These are phyloP conservation scores for Cercospora beticola DNA, from an alignment of 2,329 filamentous ascomycete species.

Conservation along the genomic window DNA sequence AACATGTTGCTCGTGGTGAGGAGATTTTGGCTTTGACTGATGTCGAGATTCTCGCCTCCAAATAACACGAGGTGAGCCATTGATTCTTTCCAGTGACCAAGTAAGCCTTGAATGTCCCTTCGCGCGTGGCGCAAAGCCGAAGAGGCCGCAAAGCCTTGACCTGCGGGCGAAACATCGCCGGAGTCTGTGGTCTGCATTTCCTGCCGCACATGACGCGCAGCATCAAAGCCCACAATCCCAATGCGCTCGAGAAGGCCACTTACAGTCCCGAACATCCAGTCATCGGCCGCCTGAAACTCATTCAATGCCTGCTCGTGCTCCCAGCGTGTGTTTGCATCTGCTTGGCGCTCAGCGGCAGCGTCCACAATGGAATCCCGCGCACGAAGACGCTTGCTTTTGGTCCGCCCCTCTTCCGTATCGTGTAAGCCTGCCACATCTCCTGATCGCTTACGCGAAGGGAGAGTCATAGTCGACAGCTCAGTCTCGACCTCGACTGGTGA, in stretches of 20 bases:
- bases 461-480: slow-evolving; percentile 33
- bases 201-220: slow-evolving; percentile 31
- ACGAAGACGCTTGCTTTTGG: slow-evolving; percentile 61
- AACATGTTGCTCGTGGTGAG: slow-evolving; percentile 21
- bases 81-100: slow-evolving; percentile 34
- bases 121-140: slow-evolving; percentile 24
- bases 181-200: slow-evolving; percentile 26
- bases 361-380: slow-evolving; percentile 57
- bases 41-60: slow-evolving; percentile 31
- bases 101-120: slow-evolving; percentile 29
- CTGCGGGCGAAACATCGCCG: background rate
- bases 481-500: slow-evolving; percentile 37
- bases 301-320: slow-evolving; percentile 57
- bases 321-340: slow-evolving; percentile 53
- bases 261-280: slow-evolving; percentile 57
- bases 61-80: slow-evolving; percentile 30
- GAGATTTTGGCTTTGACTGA: slow-evolving; percentile 20
- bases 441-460: slow-evolving; percentile 58
- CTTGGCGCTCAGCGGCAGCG: slow-evolving; percentile 44
- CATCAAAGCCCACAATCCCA: slow-evolving; percentile 45
- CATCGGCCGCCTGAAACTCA: slow-evolving; percentile 55
- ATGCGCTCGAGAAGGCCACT: slow-evolving; percentile 54
- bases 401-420: slow-evolving; percentile 57
- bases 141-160: background rate
- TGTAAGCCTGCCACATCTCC: slow-evolving; percentile 60